These are phyloP conservation scores for Smallanthus sonchifolius DNA, from an alignment of 129 eudicot genomes.

Conservation along the genomic window DNA sequence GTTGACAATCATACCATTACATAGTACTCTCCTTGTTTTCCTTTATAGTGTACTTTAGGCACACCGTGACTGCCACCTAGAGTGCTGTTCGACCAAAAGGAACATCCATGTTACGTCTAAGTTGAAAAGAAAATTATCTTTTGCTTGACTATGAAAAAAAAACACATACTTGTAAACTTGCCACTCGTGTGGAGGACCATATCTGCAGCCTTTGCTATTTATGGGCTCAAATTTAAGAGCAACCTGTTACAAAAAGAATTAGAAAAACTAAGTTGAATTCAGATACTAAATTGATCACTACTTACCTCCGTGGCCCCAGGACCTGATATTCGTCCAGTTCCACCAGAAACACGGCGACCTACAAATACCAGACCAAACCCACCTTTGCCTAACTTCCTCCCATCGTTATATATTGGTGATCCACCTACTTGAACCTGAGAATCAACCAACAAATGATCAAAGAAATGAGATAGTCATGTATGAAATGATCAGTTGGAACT, in stretches of 20 bases:
- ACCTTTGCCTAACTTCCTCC: conserved; percentile 78
- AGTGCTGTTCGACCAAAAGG: conserved; percentile 43
- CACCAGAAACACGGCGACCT: conserved; percentile 59
- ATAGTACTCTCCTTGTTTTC: conserved; percentile 84
- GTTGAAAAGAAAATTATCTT: not conserved
- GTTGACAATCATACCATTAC: conserved; percentile 59
- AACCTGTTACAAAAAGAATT: conserved; percentile 38
- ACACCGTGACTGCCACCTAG: conserved; percentile 88
- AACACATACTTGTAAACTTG: conserved; percentile 80
- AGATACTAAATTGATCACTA: too few relatives aligned
- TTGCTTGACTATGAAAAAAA: not conserved
- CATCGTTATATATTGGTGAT: conserved; percentile 67
- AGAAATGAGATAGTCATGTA: not conserved
- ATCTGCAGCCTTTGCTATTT: conserved; percentile 84
- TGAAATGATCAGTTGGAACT: not conserved
- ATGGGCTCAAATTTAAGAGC: conserved; percentile 80
- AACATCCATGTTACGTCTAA: not conserved
- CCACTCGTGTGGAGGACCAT: conserved; percentile 94
- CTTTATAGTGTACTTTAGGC: conserved; percentile 82
- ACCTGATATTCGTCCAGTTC: conserved; percentile 50
- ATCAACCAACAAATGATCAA: conserved; percentile 4
- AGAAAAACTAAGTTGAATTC: not conserved
- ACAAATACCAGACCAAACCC: conserved; percentile 85
- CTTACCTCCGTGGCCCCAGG: conserved; percentile 68
- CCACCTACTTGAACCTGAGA: conserved; percentile 80